These are phyloP conservation scores for Malus asiatica DNA, from an alignment of 306 rosid species.

Conservation along the genomic window DNA sequence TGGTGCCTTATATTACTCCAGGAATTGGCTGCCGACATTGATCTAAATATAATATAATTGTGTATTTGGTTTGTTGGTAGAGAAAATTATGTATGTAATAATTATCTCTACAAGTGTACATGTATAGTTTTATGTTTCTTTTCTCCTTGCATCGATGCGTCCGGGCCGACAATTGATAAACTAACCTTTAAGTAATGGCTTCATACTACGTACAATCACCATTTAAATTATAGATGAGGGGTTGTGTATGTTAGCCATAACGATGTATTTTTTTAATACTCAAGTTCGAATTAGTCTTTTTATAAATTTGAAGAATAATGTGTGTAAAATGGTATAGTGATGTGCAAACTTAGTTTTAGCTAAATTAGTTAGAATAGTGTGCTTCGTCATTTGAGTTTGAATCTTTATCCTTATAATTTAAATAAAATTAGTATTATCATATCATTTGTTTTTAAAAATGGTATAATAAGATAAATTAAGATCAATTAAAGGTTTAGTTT, in stretches of 20 bases:
- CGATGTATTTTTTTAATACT: too few species aligned
- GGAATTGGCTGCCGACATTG: slow-evolving; percentile 15
- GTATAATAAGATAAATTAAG: background rate
- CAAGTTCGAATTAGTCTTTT: background rate
- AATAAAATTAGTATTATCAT: too few species aligned
- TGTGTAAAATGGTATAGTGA: too few species aligned
- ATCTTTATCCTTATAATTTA: too few species aligned
- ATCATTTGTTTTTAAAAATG: background rate
- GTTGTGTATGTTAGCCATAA: background rate
- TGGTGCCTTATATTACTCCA: slow-evolving; percentile 1
- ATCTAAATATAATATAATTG: background rate
- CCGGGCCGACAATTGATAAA: slow-evolving; percentile 19
- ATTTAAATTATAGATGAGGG: background rate
- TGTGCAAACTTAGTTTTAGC: too few species aligned
- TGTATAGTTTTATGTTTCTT: background rate
- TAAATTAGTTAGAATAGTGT: too few species aligned
- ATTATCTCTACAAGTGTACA: background rate
- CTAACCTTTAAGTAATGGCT: background rate
- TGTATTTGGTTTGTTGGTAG: background rate
- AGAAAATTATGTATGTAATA: background rate
- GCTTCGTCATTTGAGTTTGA: background rate
- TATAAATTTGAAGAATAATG: too few species aligned
- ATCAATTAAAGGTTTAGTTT: background rate
- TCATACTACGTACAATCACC: background rate
- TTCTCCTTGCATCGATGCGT: background rate